Percentiles rank a stretch among this genome's conserved stretches.
These are phyloP conservation scores for Sporisorium graminicola DNA, from an alignment of 1,284 basidiomycete species.

Conservation along the genomic window DNA sequence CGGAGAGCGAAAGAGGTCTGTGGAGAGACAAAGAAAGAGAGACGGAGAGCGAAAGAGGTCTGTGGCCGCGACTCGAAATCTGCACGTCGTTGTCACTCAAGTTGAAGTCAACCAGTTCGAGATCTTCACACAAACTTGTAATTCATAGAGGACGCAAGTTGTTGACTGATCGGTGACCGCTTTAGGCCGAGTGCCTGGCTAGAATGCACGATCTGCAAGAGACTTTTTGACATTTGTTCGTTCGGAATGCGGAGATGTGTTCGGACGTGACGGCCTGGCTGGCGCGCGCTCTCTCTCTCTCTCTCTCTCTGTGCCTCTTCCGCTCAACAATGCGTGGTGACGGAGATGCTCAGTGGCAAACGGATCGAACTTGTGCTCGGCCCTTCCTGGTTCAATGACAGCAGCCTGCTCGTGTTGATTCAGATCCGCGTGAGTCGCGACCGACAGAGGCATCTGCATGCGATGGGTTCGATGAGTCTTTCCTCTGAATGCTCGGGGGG, in stretches of 20 bases:
- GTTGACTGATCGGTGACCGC: not conserved
- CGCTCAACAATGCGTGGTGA: no score
- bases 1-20: not conserved
- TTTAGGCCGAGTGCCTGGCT: not conserved
- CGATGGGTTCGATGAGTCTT: not conserved
- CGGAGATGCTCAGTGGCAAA: not conserved
- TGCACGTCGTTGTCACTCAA: not conserved
- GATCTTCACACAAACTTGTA: not conserved
- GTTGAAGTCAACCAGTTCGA: not conserved
- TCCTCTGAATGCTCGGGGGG: not conserved
- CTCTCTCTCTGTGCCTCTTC: no score
- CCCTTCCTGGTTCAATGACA: not conserved
- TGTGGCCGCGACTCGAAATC: not conserved
- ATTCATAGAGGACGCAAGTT: no score
- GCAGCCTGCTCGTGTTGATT: not conserved
- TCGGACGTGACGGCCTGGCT: constrained; percentile 9
- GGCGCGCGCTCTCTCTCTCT: not conserved
- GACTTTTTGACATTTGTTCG: not conserved
- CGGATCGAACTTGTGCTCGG: not conserved
- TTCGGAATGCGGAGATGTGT: constrained; percentile 7
- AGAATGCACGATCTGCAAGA: constrained; percentile 1
- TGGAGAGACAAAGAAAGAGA: no score
- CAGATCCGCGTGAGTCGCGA: not conserved
- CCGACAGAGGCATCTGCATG: not conserved
- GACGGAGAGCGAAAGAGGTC: no score